A percentile compares a stretch with the other conserved stretches of the same genome.
Evolutionary conservation across 2,329 filamentous ascomycete genomes (phyloP).

Genomic region (Talaromyces atroroseus): DNA sequence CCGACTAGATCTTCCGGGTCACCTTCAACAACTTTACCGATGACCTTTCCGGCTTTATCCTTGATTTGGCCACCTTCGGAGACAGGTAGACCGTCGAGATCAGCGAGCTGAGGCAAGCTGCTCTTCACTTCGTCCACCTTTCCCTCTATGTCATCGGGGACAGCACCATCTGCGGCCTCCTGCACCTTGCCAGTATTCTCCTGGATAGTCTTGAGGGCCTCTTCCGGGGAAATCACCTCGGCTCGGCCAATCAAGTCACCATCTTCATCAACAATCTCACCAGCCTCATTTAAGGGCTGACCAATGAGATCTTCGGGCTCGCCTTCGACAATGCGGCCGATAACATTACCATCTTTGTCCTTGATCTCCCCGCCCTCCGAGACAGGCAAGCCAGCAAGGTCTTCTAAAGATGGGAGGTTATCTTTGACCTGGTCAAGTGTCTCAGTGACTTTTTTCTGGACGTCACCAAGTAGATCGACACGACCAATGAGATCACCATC

Average conservation of each 20-base stretch:
- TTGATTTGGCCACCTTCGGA: conserved; percentile 51
- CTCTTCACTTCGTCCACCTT: conserved; percentile 33
- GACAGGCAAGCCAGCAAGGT: conserved; percentile 38
- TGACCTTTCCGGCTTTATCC: conserved; percentile 36
- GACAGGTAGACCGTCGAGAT: conserved; percentile 39
- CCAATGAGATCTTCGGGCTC: conserved; percentile 37
- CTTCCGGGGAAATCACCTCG: conserved; percentile 12
- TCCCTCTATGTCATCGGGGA: not conserved
- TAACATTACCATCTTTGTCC: conserved; percentile 36
- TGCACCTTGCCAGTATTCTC: conserved; percentile 25
- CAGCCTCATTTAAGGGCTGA: conserved; percentile 36
- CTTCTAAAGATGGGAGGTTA: conserved; percentile 28
- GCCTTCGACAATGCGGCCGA: conserved; percentile 38
- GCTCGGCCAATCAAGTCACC: conserved; percentile 31
- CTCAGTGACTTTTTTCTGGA: conserved; percentile 30
- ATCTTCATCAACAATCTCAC: conserved; percentile 35
- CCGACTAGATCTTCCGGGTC: conserved; percentile 42
- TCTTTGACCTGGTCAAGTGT: conserved; percentile 34
- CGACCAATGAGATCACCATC: conserved; percentile 33
- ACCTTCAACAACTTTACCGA: conserved; percentile 29
- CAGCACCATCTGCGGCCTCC: conserved; percentile 14
- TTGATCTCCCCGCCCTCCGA: conserved; percentile 51
- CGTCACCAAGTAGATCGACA: conserved; percentile 12
- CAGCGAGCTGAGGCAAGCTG: conserved; percentile 27
- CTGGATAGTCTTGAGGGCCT: conserved; percentile 12